These are phyloP conservation scores for Capsella bursapastoris DNA, from an alignment of 345 rosid genomes.

Conservation along the genomic window DNA sequence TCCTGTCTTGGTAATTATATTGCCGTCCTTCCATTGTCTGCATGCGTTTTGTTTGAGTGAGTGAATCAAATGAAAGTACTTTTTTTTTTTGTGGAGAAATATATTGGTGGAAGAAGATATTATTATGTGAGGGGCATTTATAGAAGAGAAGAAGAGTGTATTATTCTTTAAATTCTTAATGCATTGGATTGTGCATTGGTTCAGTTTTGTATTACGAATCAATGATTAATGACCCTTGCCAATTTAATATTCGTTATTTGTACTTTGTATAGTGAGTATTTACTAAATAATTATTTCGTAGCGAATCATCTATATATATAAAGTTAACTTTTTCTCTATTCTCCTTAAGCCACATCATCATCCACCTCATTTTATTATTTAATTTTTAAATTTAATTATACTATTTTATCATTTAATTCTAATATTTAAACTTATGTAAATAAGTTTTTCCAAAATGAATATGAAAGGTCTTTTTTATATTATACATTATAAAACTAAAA, in stretches of 20 bases:
- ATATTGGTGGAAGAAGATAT: slow-evolving; percentile 6
- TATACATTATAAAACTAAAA: too few species aligned
- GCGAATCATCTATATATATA: too few species aligned
- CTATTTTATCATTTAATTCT: too few species aligned
- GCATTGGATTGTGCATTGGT: slow-evolving; percentile 21
- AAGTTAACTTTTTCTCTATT: too few species aligned
- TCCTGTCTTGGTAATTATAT: slow-evolving; percentile 28
- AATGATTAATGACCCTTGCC: not conserved
- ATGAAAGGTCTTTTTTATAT: too few species aligned
- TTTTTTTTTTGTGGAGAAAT: not conserved
- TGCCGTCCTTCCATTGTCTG: slow-evolving; percentile 53
- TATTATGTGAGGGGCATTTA: slow-evolving; percentile 26
- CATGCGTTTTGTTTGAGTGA: slow-evolving; percentile 2
- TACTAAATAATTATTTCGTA: not conserved
- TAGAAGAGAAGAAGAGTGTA: slow-evolving; percentile 10
- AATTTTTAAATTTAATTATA: too few species aligned
- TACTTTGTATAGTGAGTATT: slow-evolving; percentile 8
- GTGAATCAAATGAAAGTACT: not conserved
- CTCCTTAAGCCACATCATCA: too few species aligned
- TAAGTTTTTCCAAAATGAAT: too few species aligned
- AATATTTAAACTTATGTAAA: too few species aligned
- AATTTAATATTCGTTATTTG: not conserved
- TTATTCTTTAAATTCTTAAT: not conserved
- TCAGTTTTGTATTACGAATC: slow-evolving; percentile 1
- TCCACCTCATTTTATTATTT: too few species aligned